phyloP scores from a whole-genome alignment of 768 basidiomycete genomes.

The Multifurca ochricompacta region DNA sequence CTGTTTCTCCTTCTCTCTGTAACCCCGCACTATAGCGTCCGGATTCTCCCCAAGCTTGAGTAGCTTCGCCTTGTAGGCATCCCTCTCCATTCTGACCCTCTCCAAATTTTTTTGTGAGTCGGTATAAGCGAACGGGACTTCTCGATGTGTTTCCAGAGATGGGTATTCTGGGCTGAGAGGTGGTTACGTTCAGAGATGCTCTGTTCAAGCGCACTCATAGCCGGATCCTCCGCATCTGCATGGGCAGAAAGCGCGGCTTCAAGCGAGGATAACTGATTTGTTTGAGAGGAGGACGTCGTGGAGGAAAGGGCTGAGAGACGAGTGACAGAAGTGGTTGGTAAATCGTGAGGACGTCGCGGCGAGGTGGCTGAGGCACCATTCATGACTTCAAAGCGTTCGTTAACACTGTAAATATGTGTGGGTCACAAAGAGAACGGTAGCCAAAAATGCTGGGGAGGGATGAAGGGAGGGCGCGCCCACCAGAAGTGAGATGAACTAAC shows the following conservation, averaged over 20 bases:
- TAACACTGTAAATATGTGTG: not conserved
- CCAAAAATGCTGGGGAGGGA: too few relatives aligned
- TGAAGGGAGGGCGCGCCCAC: not conserved
- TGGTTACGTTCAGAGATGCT: constrained; percentile 74
- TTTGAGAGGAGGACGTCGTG: constrained; percentile 26
- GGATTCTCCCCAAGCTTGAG: constrained; percentile 36
- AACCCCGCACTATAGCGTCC: constrained; percentile 32
- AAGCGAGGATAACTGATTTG: constrained; percentile 30
- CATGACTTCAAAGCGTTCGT: constrained; percentile 9
- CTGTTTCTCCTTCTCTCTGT: constrained; percentile 27
- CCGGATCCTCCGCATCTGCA: constrained; percentile 45
- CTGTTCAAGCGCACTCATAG: constrained; percentile 58
- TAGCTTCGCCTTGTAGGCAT: constrained; percentile 41
- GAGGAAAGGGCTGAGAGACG: constrained; percentile 25
- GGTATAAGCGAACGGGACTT: constrained; percentile 78
- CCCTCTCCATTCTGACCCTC: constrained; percentile 73
- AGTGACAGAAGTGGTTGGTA: constrained; percentile 5
- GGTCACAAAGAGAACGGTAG: not conserved
- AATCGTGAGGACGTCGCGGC: constrained; percentile 16
- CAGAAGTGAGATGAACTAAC: not conserved
- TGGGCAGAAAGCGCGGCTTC: constrained; percentile 51
- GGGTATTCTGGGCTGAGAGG: constrained; percentile 75
- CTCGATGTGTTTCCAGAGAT: constrained; percentile 93
- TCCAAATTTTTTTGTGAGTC: constrained; percentile 81
- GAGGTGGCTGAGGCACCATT: constrained; percentile 11